These are phyloP conservation scores for Pyrenula aspistea DNA, from an alignment of 495 filamentous ascomycete species.

Conservation along the genomic window DNA sequence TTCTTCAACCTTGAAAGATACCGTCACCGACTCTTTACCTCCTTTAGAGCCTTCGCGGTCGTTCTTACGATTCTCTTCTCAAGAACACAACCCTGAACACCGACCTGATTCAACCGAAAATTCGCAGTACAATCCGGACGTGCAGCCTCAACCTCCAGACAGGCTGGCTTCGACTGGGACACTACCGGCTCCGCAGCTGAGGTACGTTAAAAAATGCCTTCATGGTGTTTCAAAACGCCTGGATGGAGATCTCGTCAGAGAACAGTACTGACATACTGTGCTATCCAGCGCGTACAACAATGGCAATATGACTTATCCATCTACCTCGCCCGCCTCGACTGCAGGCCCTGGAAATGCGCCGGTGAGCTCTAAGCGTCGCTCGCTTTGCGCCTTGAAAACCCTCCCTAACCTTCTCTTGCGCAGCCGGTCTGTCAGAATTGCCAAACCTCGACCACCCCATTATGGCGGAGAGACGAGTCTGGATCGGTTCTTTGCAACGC, in stretches of 20 bases:
- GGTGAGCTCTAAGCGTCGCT: constrained; percentile 37
- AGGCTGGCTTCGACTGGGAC: neutral
- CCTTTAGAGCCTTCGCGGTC: neutral
- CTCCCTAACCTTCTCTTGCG: constrained; percentile 42
- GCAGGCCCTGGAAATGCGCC: constrained; percentile 54
- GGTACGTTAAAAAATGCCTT: neutral
- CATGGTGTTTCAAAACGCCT: too few species aligned
- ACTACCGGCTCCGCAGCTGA: neutral
- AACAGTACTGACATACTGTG: too few species aligned
- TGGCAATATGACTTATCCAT: constrained; percentile 42
- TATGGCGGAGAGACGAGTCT: constrained; percentile 94
- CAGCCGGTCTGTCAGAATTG: constrained; percentile 98
- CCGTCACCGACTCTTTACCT: neutral
- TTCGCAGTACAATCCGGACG: neutral
- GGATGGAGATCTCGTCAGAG: too few species aligned
- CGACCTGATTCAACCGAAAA: neutral
- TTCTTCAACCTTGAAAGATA: neutral
- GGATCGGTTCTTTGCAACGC: constrained; percentile 99
- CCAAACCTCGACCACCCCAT: constrained; percentile 83
- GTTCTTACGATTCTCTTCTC: neutral
- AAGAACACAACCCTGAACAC: neutral
- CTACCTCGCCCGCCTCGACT: constrained; percentile 55
- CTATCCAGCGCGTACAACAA: neutral
- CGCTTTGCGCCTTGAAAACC: constrained; percentile 30
- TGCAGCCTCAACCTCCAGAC: neutral